Base-by-base conservation (phyloP, 148 eudicot species). In the Mesembryanthemum crystallinum region DNA sequence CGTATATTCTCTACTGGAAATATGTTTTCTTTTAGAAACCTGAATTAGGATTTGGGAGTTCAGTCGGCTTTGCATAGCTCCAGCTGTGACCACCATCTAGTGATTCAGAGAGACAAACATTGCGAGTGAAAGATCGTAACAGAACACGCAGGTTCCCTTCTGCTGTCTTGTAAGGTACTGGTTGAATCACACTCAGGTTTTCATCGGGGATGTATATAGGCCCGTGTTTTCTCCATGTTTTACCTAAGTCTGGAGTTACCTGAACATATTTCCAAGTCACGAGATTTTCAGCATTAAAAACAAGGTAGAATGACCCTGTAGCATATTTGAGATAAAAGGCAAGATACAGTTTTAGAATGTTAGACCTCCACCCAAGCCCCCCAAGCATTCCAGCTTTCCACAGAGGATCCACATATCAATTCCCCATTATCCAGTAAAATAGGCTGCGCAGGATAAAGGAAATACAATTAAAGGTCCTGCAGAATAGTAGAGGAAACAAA, bases 331-430 rank as follows among this genome's bases (percentile, higher is more conserved):
- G 13, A 23, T 24, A 24, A 35, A 37, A 73, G 32, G 17, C 59
- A 60, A 23, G 6, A 35, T 35, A 37, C 28, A 61, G 39, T 70
- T 30, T 52, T 47, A 45, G 7, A 42, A 52, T 68, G 65, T 24
- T 43, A 29, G 63, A 94, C 98, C 96, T 95, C 97, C 64, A 90
- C 85, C 98, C 97, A 95, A 62, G 98, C 86, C 1, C 98, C 97
- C 98, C 98, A 95, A 65, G 98, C 88, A 79, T 95, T 95, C 98
- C 98, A 95, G 85, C 98, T 95, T 82, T 95, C 98, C 2, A 92
- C 92, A 72, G 98, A 95, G 23, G 98, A 95, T 66, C 98, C 97
- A 75, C 98, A 92, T 1, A 95, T 88, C 87, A 95, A 82, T 84
- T 78, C 80, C 52, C 92, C 97, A 68, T 90, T 85, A 63, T 74